Conservation (phyloP, 768 basidiomycete genomes). For the Lentinula guzmanii region DNA sequence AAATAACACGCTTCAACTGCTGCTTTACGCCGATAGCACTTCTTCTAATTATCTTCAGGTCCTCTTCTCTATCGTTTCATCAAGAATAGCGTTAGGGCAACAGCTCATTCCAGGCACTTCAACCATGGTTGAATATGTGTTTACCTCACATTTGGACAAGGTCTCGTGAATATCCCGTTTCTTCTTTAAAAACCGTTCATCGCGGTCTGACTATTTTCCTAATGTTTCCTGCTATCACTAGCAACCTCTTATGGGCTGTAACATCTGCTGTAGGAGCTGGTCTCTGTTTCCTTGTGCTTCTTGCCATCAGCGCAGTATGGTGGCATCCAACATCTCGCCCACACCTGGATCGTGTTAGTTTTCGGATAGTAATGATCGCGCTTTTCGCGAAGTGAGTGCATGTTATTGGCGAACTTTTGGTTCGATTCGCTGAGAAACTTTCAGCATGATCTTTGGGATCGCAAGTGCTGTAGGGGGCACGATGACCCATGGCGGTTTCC, state of each 20-base stretch:
- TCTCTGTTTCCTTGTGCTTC: constrained; percentile 13
- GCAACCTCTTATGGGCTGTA: constrained; percentile 7
- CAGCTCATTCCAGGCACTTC: neutral
- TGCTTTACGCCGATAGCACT: neutral
- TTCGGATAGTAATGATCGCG: constrained; percentile 14
- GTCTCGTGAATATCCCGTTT: constrained; percentile 1
- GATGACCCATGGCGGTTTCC: constrained; percentile 9
- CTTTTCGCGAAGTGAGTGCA: constrained; percentile 15
- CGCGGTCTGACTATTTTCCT: neutral
- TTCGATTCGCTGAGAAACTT: neutral
- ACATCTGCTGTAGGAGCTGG: constrained; percentile 12
- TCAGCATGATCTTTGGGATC: constrained; percentile 15
- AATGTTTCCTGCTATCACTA: neutral
- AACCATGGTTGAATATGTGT: neutral
- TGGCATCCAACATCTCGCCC: constrained; percentile 8
- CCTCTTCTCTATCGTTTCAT: neutral
- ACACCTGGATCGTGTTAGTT: constrained; percentile 17
- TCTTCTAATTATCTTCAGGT: neutral
- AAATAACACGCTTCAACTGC: neutral
- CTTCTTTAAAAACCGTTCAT: neutral
- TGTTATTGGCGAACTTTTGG: neutral
- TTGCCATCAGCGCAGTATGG: constrained; percentile 11
- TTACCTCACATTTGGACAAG: neutral
- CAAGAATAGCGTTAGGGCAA: neutral
- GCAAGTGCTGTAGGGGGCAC: constrained; percentile 14